Conservation (phyloP, 805 yeast genomes). For the Saccharomycopsis malanga region DNA sequence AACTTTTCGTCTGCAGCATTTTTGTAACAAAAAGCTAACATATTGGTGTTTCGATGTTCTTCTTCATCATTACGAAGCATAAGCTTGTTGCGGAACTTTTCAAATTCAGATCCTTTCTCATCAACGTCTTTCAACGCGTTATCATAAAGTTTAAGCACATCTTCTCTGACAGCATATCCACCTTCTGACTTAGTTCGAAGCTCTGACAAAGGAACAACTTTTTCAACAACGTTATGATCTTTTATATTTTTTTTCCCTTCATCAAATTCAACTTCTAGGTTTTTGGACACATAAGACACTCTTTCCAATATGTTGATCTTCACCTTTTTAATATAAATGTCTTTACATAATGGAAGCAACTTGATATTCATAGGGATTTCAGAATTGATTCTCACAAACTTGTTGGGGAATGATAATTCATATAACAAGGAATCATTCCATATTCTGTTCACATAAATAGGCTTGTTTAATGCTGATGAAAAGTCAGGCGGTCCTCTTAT, state of each 20-base stretch:
- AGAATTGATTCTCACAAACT: constrained; percentile 58
- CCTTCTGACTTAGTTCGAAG: constrained; percentile 47
- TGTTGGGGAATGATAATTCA: constrained; percentile 63
- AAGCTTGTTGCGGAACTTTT: not conserved
- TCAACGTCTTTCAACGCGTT: not conserved
- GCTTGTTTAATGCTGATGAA: constrained; percentile 47
- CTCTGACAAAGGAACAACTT: constrained; percentile 54
- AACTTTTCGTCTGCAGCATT: not conserved
- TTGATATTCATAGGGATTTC: constrained; percentile 56
- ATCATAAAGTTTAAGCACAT: constrained; percentile 24
- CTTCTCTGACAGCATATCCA: constrained; percentile 47
- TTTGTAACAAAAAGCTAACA: constrained; percentile 14
- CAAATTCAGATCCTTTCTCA: not conserved
- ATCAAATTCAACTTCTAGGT: constrained; percentile 46
- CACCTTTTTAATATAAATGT: constrained; percentile 53
- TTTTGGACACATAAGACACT: constrained; percentile 54
- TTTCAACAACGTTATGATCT: constrained; percentile 33
- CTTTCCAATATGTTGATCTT: constrained; percentile 61
- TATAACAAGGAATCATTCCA: constrained; percentile 71
- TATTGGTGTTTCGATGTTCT: not conserved
- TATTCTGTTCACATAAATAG: constrained; percentile 65
- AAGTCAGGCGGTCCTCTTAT: constrained; percentile 36
- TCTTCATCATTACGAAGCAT: not conserved
- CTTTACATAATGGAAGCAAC: constrained; percentile 58
- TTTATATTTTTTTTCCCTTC: constrained; percentile 31